Base-by-base conservation (phyloP, 1,139 yeast genomes). In the Suhomyces bribrorum region DNA sequence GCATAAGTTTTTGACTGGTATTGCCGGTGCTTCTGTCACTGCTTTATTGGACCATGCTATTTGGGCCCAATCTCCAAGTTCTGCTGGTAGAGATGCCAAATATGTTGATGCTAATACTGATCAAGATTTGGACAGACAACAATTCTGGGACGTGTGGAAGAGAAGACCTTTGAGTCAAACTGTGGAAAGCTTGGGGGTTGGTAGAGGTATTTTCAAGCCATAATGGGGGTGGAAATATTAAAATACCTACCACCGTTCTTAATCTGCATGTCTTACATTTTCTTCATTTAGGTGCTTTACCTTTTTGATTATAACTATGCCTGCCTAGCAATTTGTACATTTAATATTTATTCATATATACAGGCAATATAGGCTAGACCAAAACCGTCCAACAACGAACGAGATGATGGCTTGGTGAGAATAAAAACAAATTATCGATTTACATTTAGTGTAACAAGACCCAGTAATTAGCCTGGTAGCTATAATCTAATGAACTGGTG, bases 141-240 rank as follows among this genome's bases (percentile, higher is more conserved):
- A 81, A 26, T 85, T 85, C 68, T 86, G 90, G 89, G 94, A 86
- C 50, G 82, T 83, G 32, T 80, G 82, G 64, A 79, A 81, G 68
- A 81, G 95, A 72, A 79, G 87, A 59, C 95, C 95, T 17, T 66
- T 86, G 52, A 80, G 89, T 25, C 90, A 86, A 64, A 86, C 95
- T 14, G 76, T 84, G 27, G 85, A 80, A 48, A 83, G 81, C 54
- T 73, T 86, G 53, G 95, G 95, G 43, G 79, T 67, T 48, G 83
- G 83, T 39, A 70, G 83, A 59, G 83, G 83, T 50, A 73, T 77
- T 31, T 51, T 56, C 48, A 56, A 55, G 55, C 54, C 56, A 37
- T 55, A 47, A 30, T 12, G 15, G 15, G 26, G 20, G 5, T 7
- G 11, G 23, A 4, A 17, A 7, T 14, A 7, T 7, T 15, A 12